These are phyloP conservation scores for Exophiala calicioides DNA, from an alignment of 2,329 filamentous ascomycete genomes.

Conservation along the genomic window DNA sequence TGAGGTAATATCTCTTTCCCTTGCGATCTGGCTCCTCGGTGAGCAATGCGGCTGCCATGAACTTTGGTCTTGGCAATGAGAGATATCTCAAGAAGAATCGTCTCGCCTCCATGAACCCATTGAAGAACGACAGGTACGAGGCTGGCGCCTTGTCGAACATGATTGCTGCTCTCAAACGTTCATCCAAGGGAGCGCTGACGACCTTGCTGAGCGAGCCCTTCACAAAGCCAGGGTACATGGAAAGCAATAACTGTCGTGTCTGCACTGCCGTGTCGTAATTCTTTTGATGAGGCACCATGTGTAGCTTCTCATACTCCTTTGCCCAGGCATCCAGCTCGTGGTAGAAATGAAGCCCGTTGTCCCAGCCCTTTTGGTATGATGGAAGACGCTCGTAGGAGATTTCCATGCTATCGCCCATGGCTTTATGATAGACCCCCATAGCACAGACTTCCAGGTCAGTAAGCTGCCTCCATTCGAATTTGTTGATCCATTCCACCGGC, in stretches of 20 bases:
- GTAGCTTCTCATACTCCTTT: slow-evolving; percentile 55
- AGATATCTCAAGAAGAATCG: slow-evolving; percentile 61
- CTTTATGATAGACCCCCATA: slow-evolving; percentile 64
- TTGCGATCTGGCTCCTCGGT: slow-evolving; percentile 53
- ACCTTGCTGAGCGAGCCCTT: slow-evolving; percentile 53
- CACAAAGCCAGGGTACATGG: slow-evolving; percentile 51
- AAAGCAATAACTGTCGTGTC: slow-evolving; percentile 63
- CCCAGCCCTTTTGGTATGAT: slow-evolving; percentile 40
- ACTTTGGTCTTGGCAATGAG: slow-evolving; percentile 55
- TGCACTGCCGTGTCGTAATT: slow-evolving; percentile 50
- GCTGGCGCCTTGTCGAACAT: slow-evolving; percentile 51
- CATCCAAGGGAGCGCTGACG: slow-evolving; percentile 63
- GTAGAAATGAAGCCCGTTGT: slow-evolving; percentile 51
- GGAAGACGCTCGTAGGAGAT: slow-evolving; percentile 52
- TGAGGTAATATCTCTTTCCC: slow-evolving; percentile 52
- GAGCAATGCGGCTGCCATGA: slow-evolving; percentile 41
- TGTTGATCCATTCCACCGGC: slow-evolving; percentile 62
- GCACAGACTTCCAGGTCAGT: slow-evolving; percentile 67
- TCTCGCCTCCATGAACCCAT: slow-evolving; percentile 53
- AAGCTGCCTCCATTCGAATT: slow-evolving; percentile 70
- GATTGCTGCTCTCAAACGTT: slow-evolving; percentile 65
- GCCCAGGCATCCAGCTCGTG: slow-evolving; percentile 49
- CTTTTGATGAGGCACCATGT: slow-evolving; percentile 51
- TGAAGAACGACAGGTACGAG: slow-evolving; percentile 42
- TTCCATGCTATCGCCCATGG: slow-evolving; percentile 67